A percentile compares a stretch with the other conserved stretches of the same genome.
Evolutionary conservation across 148 eudicot species (phyloP).

Genomic region (Chenopodium quinoa): DNA sequence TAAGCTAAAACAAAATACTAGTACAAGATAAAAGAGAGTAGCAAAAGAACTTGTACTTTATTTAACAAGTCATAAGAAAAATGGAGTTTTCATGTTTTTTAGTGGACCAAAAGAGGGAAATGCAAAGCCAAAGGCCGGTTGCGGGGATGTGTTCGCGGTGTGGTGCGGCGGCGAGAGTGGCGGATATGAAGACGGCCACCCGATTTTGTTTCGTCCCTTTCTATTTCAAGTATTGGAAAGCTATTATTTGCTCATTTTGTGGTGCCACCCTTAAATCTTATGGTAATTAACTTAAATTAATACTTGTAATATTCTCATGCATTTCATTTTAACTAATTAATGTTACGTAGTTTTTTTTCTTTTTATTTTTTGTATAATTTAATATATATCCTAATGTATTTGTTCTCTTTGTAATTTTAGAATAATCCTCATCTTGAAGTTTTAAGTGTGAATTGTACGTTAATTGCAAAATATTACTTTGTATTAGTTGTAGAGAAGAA

Average conservation of each 20-base stretch:
- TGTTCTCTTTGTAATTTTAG: neutral
- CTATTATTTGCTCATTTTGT: conserved; percentile 63
- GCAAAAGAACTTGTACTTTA: no score
- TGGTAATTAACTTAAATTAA: conserved; percentile 13
- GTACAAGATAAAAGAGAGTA: no score
- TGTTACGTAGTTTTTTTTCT: neutral
- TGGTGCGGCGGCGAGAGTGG: conserved; percentile 59
- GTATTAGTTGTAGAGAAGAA: no score
- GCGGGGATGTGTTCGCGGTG: conserved; percentile 69
- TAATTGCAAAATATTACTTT: no score
- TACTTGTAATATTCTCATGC: neutral
- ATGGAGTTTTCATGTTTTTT: conserved; percentile 60
- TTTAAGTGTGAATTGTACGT: neutral
- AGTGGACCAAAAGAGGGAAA: conserved; percentile 56
- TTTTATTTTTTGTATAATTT: neutral
- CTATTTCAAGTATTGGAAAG: conserved; percentile 58
- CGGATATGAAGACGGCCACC: conserved; percentile 52
- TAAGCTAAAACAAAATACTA: no score
- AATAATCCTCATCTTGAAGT: neutral
- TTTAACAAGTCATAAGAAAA: neutral
- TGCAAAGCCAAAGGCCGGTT: conserved; percentile 47
- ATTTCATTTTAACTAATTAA: no score
- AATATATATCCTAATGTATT: neutral
- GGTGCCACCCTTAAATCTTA: conserved; percentile 64
- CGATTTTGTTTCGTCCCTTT: conserved; percentile 60